Base-by-base conservation (phyloP, 495 filamentous ascomycete genomes). In the Aspergillus indologenus region DNA sequence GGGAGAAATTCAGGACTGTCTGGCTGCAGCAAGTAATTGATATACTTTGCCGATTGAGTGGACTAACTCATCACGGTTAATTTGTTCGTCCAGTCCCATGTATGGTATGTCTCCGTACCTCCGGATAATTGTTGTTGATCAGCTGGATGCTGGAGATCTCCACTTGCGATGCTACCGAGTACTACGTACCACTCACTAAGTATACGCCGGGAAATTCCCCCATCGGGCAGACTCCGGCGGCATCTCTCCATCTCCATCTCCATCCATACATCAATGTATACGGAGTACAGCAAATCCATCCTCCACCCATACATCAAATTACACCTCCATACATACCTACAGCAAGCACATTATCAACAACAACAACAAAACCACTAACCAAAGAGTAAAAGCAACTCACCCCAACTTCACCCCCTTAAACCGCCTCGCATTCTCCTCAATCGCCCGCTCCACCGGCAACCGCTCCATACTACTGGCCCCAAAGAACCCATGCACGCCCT, bases 391-490 rank as follows among this genome's bases (percentile, higher is more conserved):
- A 29, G 26, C 26, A n/a, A n/a, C n/a, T 40, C 34, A 40, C 2
- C 34, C 34, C 5, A 31, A 2, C 48, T 51, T 31, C 22, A 85
- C 63, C 34, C 57, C 70, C 72, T 89, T 90, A 61, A 89, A 89
- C 20, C 63, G 65, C 67, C 68, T 79, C 58, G 83, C 85, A 59
- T 83, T 84, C 23, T 84, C 72, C 60, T 81, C 78, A 54, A 89
- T 85, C 0, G 86, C 87, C 58, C 75, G 68, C 71, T 90, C 87
- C 24, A 89, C 86, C 15, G 87, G 87, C 63, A 89, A 72, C 40
- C 86, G 74, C 74, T 89, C 87, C 81, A 90, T 86, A 59, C 81
- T 85, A 59, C 85, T 87, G 23, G 87, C 87, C 0, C 87, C 87
- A 70, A 82, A 89, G 62, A 90, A 89, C 3, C 86, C 86, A 72